phyloP scores from a whole-genome alignment of 768 basidiomycete species.

The Favolaschia claudopus region DNA sequence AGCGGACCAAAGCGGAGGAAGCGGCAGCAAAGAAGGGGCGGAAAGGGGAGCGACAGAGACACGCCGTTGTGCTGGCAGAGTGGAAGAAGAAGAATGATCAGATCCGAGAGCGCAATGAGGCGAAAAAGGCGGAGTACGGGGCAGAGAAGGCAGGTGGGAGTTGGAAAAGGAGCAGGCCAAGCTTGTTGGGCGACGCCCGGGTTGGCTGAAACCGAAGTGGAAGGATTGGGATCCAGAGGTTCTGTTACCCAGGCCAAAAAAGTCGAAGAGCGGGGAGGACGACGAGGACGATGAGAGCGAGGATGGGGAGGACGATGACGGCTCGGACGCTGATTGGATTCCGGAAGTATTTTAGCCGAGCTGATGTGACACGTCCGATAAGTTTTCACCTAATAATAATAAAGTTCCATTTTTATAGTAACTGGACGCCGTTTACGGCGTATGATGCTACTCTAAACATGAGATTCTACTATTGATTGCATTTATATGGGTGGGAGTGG shows the following conservation, averaged over 20 bases:
- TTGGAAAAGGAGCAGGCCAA: not conserved
- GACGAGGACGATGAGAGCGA: not conserved
- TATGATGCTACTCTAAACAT: too few relatives aligned
- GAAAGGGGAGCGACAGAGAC: not conserved
- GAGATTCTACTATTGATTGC: too few relatives aligned
- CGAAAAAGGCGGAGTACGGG: not conserved
- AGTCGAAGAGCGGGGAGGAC: not conserved
- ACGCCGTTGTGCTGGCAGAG: not conserved
- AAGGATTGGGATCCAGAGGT: not conserved
- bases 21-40: not conserved
- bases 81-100: constrained; percentile 1
- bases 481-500: too few relatives aligned
- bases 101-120: not conserved
- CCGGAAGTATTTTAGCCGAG: not conserved
- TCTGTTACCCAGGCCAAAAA: not conserved
- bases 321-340: not conserved
- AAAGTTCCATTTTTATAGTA: too few relatives aligned
- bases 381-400: too few relatives aligned
- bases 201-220: not conserved
- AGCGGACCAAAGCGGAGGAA: not conserved
- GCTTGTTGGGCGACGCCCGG: not conserved
- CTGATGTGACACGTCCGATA: constrained; percentile 3
- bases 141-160: not conserved
- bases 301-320: not conserved
- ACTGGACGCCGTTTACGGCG: too few relatives aligned